These are phyloP conservation scores for Erysimum cheiri DNA, from an alignment of 441 rosid species.

Conservation along the genomic window DNA sequence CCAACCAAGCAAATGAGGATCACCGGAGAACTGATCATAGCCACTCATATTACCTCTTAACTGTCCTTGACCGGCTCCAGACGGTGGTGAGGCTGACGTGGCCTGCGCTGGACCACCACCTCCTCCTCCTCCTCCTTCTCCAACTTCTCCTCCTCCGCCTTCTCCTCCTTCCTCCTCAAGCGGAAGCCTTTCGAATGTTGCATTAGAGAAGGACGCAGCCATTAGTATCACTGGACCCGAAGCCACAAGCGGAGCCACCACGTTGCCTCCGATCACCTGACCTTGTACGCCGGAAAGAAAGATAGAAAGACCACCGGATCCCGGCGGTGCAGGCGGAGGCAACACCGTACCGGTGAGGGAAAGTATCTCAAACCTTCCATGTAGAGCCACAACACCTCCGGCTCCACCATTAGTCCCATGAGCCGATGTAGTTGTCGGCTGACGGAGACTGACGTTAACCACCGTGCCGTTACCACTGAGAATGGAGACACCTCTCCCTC, in stretches of 20 bases:
- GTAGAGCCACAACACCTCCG: constrained; percentile 62
- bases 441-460: constrained; percentile 57
- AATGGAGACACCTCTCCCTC: constrained; percentile 64
- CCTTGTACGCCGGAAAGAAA: constrained; percentile 57
- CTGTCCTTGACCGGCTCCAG: constrained; percentile 38
- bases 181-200: constrained; percentile 62
- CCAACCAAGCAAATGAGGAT: constrained; percentile 45
- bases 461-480: constrained; percentile 69
- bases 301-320: constrained; percentile 54
- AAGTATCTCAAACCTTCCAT: constrained; percentile 66
- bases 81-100: constrained; percentile 52
- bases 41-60: constrained; percentile 44
- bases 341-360: constrained; percentile 63
- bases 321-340: constrained; percentile 70
- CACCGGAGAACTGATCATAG: constrained; percentile 43
- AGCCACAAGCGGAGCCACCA: constrained; percentile 55
- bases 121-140: constrained; percentile 45
- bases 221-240: constrained; percentile 60
- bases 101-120: constrained; percentile 44
- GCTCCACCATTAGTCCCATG: constrained; percentile 44
- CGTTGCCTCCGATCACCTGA: constrained; percentile 60
- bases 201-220: constrained; percentile 61
- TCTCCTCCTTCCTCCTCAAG: constrained; percentile 58
- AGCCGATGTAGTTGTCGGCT: constrained; percentile 46
- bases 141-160: constrained; percentile 35